Conservation (phyloP, 148 eudicot genomes). For the Cornus kousa region DNA sequence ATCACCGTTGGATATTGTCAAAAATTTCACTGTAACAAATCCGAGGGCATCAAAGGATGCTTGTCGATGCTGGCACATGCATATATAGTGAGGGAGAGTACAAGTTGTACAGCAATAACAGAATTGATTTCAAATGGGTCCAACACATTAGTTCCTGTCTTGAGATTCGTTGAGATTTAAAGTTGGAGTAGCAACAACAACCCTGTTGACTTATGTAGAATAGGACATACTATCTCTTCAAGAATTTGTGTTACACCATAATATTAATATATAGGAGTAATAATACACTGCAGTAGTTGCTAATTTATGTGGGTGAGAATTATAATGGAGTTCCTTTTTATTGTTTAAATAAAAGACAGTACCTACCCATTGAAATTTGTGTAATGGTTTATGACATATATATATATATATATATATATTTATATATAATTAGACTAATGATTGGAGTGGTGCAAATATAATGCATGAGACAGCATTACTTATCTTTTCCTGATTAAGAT, state of each 20-base stretch:
- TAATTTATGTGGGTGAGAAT: too few relatives aligned
- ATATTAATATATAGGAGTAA: too few relatives aligned
- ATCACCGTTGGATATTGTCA: background rate
- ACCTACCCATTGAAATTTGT: too few relatives aligned
- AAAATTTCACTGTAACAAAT: background rate
- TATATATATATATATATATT: background rate
- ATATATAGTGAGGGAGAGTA: too few relatives aligned
- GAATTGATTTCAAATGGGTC: background rate
- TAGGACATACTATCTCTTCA: background rate
- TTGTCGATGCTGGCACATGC: background rate
- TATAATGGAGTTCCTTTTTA: background rate
- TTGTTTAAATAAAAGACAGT: background rate
- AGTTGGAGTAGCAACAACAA: background rate
- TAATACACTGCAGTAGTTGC: too few relatives aligned
- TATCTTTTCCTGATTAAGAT: too few relatives aligned
- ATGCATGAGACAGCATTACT: too few relatives aligned
- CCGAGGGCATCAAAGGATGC: background rate
- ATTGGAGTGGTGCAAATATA: background rate
- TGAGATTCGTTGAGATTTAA: background rate
- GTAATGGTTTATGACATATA: background rate
- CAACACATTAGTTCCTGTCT: constrained; percentile 2
- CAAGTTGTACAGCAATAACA: background rate
- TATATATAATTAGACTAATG: background rate
- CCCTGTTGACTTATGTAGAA: background rate
- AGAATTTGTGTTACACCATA: background rate